A percentile compares a stretch with the other conserved stretches of the same genome.
Conservation (phyloP, 768 basidiomycete genomes). For the Lactarius quietus region DNA sequence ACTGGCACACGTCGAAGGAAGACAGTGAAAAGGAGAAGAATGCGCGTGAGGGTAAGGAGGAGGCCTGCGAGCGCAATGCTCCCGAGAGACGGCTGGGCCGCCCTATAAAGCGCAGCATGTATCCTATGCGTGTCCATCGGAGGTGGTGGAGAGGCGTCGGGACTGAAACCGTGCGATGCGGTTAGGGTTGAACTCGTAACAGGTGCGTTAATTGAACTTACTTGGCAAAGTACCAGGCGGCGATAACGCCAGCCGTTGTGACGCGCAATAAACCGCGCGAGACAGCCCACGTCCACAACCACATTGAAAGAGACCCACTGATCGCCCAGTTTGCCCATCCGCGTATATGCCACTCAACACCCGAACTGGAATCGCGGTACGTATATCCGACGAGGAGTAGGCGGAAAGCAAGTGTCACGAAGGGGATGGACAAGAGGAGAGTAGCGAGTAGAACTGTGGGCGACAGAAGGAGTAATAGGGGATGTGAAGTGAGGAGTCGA, state of each 20-base stretch:
- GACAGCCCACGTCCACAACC: conserved; percentile 78
- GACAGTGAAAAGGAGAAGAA: conserved; percentile 48
- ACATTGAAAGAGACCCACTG: conserved; percentile 45
- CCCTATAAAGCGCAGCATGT: conserved; percentile 72
- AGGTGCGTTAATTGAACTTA: conserved; percentile 33
- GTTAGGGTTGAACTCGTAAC: conserved; percentile 12
- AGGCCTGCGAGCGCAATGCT: conserved; percentile 73
- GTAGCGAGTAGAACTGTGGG: conserved; percentile 65
- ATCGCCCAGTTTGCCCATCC: conserved; percentile 79
- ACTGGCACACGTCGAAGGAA: conserved; percentile 54
- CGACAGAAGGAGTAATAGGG: conserved; percentile 71
- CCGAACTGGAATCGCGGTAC: conserved; percentile 33
- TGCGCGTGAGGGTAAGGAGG: conserved; percentile 66
- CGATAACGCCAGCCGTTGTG: conserved; percentile 77
- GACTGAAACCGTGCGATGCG: conserved; percentile 24
- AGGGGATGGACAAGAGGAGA: conserved; percentile 72
- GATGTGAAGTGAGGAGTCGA: conserved; percentile 63
- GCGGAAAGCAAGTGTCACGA: conserved; percentile 74
- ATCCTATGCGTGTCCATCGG: conserved; percentile 66
- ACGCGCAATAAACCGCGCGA: conserved; percentile 75
- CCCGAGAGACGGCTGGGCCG: conserved; percentile 79
- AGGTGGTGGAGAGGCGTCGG: conserved; percentile 36
- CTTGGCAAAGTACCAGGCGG: conserved; percentile 87
- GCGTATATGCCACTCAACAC: conserved; percentile 48
- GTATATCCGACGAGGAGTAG: conserved; percentile 66